These are phyloP conservation scores for Parastagonospora avenae DNA, from an alignment of 2,329 filamentous ascomycete genomes.

Conservation along the genomic window DNA sequence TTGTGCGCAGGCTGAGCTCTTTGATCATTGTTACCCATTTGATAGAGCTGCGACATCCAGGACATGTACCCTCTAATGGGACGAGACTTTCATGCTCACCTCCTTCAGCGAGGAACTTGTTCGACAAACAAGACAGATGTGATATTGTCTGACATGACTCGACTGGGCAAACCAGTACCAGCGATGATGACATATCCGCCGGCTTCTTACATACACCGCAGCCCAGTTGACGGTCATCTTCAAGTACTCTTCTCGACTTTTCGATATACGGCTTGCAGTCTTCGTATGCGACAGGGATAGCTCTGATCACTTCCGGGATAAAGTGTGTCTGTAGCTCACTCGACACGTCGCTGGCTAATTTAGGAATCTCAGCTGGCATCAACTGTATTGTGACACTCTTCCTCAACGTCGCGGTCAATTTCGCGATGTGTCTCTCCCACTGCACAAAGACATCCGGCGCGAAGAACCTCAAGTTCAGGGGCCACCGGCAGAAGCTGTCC, in stretches of 20 bases:
- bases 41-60: slow-evolving; percentile 66
- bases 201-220: slow-evolving; percentile 58
- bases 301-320: slow-evolving; percentile 39
- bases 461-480: slow-evolving; percentile 81
- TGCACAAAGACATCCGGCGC: slow-evolving; percentile 67
- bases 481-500: slow-evolving; percentile 81
- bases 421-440: slow-evolving; percentile 65
- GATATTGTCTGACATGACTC: slow-evolving; percentile 54
- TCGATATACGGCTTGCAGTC: slow-evolving; percentile 56
- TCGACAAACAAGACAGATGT: slow-evolving; percentile 64
- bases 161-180: slow-evolving; percentile 59
- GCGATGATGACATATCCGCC: slow-evolving; percentile 45
- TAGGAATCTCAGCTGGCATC: slow-evolving; percentile 35
- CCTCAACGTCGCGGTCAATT: slow-evolving; percentile 29
- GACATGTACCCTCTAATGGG: slow-evolving; percentile 73
- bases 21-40: slow-evolving; percentile 81
- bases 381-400: slow-evolving; percentile 35
- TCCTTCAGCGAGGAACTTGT: slow-evolving; percentile 54
- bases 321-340: slow-evolving; percentile 26
- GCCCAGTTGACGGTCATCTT: slow-evolving; percentile 12
- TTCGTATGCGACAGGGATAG: slow-evolving; percentile 60
- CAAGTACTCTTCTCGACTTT: slow-evolving; percentile 51
- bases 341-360: slow-evolving; percentile 21
- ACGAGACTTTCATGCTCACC: slow-evolving; percentile 55
- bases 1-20: slow-evolving; percentile 75